Base-by-base conservation (phyloP, 371 early-diverging fungal species). In the Conidiobolus coronatus region DNA sequence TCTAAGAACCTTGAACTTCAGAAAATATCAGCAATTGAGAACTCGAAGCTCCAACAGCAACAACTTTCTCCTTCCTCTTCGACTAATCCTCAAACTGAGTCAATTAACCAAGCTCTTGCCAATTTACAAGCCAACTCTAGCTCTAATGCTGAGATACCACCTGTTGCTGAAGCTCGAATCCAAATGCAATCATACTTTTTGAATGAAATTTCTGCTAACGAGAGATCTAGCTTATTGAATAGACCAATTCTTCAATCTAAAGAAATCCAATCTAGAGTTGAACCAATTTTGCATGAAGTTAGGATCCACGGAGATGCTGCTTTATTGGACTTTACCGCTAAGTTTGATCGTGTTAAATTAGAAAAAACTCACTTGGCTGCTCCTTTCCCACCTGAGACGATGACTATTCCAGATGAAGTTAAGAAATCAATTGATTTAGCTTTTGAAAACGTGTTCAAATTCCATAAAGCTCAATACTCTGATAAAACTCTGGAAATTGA, bases 371-470 rank as follows among this genome's bases (percentile, higher is more conserved):
- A 87, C 2, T 60, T 91, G 43, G 67, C 68, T 18, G 85, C 91
- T 11, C 97, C 97, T 13, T 94, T 93, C 61, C 56, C 68, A 20
- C 65, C 64, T 17, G 62, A 66, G n/a, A 48, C 64, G 2, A 81
- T 82, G 72, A 54, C 64, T 22, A 50, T 94, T 24, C 63, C 77
- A 36, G 71, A 70, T 9, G 45, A 55, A 17, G 87, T 86, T 39
- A 71, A 75, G 33, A 56, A 58, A 19, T 89, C 97, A 8, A 92
- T 96, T 48, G 95, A 96, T 62, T 71, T 74, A 52, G 97, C 97
- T 3, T 91, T 82, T 53, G 79, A 75, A 20, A 96, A 94, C 51
- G 81, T 96, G 51, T 66, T 68, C 54, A 75, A 71, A 55, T 96
- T 96, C 79, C 97, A 96, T 59, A 70, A 71, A 11, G 93, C 95